These are phyloP conservation scores for Acer saccharum DNA, from an alignment of 345 rosid genomes.

Conservation along the genomic window DNA sequence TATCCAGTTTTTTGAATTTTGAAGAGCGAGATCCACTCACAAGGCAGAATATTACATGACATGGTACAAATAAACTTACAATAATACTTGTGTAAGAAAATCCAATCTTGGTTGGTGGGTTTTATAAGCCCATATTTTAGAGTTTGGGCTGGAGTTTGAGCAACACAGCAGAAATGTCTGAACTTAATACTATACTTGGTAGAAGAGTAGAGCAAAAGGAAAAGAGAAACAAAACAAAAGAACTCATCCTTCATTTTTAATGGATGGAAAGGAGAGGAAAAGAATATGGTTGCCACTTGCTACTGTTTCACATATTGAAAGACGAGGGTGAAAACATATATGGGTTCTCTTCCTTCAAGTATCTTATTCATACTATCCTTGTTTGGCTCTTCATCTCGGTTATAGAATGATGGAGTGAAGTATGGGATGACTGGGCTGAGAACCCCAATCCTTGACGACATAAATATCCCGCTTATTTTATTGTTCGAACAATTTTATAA, in stretches of 20 bases:
- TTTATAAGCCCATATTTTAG: background rate
- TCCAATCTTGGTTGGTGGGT: too few species aligned
- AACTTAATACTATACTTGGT: background rate
- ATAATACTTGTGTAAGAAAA: background rate
- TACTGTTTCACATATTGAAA: too few species aligned
- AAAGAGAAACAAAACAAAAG: background rate
- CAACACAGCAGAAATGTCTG: background rate
- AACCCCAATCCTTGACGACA: background rate
- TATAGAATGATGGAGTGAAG: background rate
- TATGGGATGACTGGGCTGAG: background rate
- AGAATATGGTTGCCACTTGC: background rate
- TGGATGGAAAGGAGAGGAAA: background rate
- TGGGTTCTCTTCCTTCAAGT: background rate
- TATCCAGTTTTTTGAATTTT: background rate
- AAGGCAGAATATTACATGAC: background rate
- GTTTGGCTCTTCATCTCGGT: slow-evolving; percentile 1
- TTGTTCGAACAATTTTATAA: background rate
- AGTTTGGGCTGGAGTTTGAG: background rate
- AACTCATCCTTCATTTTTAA: background rate
- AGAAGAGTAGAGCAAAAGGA: background rate
- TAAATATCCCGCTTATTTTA: background rate
- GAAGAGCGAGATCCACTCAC: background rate
- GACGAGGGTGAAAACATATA: background rate
- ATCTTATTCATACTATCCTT: background rate
- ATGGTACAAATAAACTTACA: background rate